Conservation (phyloP, 2,329 filamentous ascomycete species). For the Verticillium tricorpus region DNA sequence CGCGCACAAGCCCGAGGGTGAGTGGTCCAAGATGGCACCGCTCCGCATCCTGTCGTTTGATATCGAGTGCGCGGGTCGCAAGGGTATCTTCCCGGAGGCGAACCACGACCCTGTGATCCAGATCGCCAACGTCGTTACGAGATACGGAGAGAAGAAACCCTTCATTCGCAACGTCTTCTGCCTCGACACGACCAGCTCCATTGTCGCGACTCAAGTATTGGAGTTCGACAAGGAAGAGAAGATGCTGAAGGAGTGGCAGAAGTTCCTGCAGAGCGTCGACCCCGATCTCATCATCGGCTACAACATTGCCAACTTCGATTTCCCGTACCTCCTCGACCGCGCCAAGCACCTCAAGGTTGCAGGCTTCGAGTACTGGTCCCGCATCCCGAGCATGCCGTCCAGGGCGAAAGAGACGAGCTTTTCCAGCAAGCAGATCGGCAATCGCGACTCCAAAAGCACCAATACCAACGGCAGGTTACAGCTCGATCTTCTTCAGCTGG, state of each 20-base stretch:
- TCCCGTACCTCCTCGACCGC: slow-evolving; percentile 88
- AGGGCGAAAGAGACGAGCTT: slow-evolving; percentile 77
- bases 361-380: slow-evolving; percentile 83
- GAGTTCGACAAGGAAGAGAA: slow-evolving; percentile 77
- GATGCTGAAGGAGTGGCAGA: slow-evolving; percentile 89
- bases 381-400: slow-evolving; percentile 68
- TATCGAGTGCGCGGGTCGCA: slow-evolving; percentile 96
- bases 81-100: slow-evolving; percentile 94
- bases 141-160: slow-evolving; percentile 91
- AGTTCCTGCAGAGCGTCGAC: slow-evolving; percentile 85
- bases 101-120: slow-evolving; percentile 93
- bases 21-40: slow-evolving; percentile 98
- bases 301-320: slow-evolving; percentile 98
- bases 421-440: slow-evolving; percentile 97
- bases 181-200: slow-evolving; percentile 83
- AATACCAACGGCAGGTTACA: slow-evolving; percentile 94
- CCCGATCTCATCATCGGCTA: slow-evolving; percentile 98
- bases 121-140: slow-evolving; percentile 92
- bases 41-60: slow-evolving; percentile 92
- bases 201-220: slow-evolving; percentile 90
- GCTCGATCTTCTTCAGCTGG: slow-evolving; percentile 86
- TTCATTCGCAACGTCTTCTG: slow-evolving; percentile 97
- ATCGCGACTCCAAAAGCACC: slow-evolving; percentile 86
- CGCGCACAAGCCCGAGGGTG: slow-evolving; percentile 81
- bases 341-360: slow-evolving; percentile 77